Evolutionary conservation across 495 filamentous ascomycete genomes (phyloP).

Genomic region (Cercophora scortea): DNA sequence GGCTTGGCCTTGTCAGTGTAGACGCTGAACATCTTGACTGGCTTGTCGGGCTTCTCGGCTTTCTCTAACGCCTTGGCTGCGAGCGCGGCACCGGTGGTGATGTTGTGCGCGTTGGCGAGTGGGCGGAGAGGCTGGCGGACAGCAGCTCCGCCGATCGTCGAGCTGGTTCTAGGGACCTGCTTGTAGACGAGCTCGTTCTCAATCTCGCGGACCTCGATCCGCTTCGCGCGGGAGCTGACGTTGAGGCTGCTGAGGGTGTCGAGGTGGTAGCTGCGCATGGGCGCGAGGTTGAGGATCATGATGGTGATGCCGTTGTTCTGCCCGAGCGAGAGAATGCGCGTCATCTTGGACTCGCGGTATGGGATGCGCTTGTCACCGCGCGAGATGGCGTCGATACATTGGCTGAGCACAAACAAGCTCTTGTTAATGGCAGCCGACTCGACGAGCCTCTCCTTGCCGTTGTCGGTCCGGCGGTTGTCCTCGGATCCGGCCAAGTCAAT

Average conservation of each 20-base stretch:
- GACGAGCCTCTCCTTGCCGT: slow-evolving; percentile 84
- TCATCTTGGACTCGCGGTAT: slow-evolving; percentile 96
- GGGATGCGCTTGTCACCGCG: slow-evolving; percentile 68
- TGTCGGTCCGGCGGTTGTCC: slow-evolving; percentile 90
- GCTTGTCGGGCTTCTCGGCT: slow-evolving; percentile 55
- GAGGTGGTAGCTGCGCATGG: slow-evolving; percentile 77
- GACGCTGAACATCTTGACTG: slow-evolving; percentile 72
- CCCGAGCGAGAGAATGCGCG: slow-evolving; percentile 80
- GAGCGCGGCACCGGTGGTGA: slow-evolving; percentile 32
- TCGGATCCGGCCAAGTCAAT: slow-evolving; percentile 97
- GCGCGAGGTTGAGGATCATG: slow-evolving; percentile 95
- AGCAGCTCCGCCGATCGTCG: slow-evolving; percentile 33
- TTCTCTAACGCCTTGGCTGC: slow-evolving; percentile 40
- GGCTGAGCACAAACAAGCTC: slow-evolving; percentile 85
- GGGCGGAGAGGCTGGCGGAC: slow-evolving; percentile 72
- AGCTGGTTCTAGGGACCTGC: slow-evolving; percentile 51
- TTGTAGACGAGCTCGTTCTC: slow-evolving; percentile 88
- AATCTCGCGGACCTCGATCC: slow-evolving; percentile 89
- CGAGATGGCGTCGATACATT: slow-evolving; percentile 91
- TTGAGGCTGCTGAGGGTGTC: slow-evolving; percentile 92
- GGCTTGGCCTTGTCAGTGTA: slow-evolving; percentile 61
- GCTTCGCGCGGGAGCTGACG: slow-evolving; percentile 91
- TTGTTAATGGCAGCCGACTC: slow-evolving; percentile 99
- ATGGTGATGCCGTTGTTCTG: slow-evolving; percentile 94
- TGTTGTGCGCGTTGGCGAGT: slow-evolving; percentile 58